Base-by-base conservation (phyloP, 441 rosid species). In the Theobroma grandiflorum region DNA sequence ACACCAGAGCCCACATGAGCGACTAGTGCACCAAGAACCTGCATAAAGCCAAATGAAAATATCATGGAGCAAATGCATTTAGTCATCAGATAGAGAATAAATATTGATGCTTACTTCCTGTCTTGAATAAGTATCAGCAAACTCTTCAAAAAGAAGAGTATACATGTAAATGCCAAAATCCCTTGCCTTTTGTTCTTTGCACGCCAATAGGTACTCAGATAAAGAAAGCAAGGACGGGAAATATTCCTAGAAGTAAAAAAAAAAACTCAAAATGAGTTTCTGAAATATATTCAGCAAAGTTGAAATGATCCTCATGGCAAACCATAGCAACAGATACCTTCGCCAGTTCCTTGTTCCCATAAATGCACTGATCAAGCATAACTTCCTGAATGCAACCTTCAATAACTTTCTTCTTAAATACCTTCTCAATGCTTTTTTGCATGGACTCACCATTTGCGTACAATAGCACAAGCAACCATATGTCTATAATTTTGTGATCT, bases 1-100 rank as follows among this genome's bases (percentile, higher is more conserved):
- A 92, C 86, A 79, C 91, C 94, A 69, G 96, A 91, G 83, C 98
- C 98, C 72, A 95, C 90, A 85, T 95, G 98, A 78, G 93, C 89
- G 81, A 95, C 89, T 82, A 95, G 85, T 81, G 93, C 89, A 84
- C 97, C 92, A 78, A 93, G 92, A 83, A 95, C 85, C 98, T 95
- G 93, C 85, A 76, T 50, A 73, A 78, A 78, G 77, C 61, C 79
- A 69, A 71, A 83, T 52, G 18, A 69, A 80, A 79, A 52, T 69
- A 76, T 78, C 73, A 15, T 73, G 20, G 64, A 35, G 43, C 11
- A 22, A 3, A 35, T 59, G 53, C 11, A 5, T 74, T 38, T 67
- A 47, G 53, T 62, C 61, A 55, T 45, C 68, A 67, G 49, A 76
- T 22, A n/a, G 69, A n/a, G 57, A 69, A 50, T 64, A 69, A 40